phyloP scores from a whole-genome alignment of 1,139 yeast genomes.

The Lodderomyces beijingensis region DNA sequence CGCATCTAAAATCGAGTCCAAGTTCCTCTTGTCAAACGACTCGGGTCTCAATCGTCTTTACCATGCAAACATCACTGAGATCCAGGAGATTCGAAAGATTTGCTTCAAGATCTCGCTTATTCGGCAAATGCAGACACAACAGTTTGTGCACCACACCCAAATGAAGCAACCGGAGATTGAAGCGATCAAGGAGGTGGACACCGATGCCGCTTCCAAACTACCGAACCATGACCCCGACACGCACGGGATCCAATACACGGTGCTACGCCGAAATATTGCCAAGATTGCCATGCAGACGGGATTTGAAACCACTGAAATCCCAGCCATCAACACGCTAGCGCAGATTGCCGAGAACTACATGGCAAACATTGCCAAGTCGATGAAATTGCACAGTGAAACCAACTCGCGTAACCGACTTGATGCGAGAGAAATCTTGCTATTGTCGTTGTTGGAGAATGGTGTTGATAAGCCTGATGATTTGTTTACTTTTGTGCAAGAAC shows the following conservation, averaged over 20 bases:
- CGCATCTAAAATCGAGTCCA: conserved; percentile 23
- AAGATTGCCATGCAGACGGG: conserved; percentile 92
- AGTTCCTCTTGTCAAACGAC: conserved; percentile 33
- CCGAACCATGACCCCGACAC: conserved; percentile 60
- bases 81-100: conserved; percentile 82
- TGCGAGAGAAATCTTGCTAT: conserved; percentile 48
- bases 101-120: conserved; percentile 88
- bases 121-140: conserved; percentile 86
- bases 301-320: conserved; percentile 76
- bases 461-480: conserved; percentile 74
- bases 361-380: conserved; percentile 65
- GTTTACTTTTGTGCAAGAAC: conserved; percentile 71
- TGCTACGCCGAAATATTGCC: conserved; percentile 66
- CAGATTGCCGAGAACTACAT: conserved; percentile 81
- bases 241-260: conserved; percentile 57
- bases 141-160: conserved; percentile 69
- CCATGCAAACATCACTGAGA: conserved; percentile 63
- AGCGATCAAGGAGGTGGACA: conserved; percentile 59
- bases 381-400: conserved; percentile 69
- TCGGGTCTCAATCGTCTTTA: conserved; percentile 61
- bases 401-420: conserved; percentile 44
- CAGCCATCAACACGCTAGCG: conserved; percentile 75
- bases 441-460: conserved; percentile 80
- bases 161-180: conserved; percentile 68
- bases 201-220: conserved; percentile 75